phyloP scores from a whole-genome alignment of 106 monocot genomes.

The Dioscorea zingiberensis region DNA sequence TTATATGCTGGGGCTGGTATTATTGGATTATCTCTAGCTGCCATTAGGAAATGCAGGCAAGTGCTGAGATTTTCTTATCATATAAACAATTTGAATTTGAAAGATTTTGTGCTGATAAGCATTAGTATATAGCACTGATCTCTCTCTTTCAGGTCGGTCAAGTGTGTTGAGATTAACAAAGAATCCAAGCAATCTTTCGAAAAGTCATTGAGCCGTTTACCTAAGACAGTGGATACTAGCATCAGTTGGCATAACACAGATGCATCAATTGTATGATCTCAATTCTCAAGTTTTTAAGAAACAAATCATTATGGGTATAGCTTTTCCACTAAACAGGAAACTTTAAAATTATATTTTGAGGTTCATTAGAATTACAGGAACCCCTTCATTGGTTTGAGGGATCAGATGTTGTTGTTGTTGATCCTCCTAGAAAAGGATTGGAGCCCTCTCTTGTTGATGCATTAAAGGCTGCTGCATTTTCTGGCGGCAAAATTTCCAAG shows the following conservation, averaged over 20 bases:
- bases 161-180: conserved; percentile 95
- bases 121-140: not conserved
- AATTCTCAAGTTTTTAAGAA: not conserved
- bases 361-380: conserved; percentile 46
- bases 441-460: conserved; percentile 60
- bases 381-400: conserved; percentile 91
- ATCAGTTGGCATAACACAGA: conserved; percentile 97
- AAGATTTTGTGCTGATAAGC: not conserved
- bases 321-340: no score
- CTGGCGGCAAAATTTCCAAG: conserved; percentile 23
- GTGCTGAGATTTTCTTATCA: conserved; percentile 6
- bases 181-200: conserved; percentile 88
- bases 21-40: conserved; percentile 86
- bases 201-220: conserved; percentile 75
- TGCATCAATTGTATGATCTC: conserved; percentile 69
- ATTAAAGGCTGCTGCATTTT: conserved; percentile 33
- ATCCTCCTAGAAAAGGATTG: conserved; percentile 98
- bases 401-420: conserved; percentile 89
- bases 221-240: conserved; percentile 55
- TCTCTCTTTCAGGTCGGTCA: conserved; percentile 62
- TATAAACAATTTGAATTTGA: not conserved
- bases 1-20: conserved; percentile 89
- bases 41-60: conserved; percentile 88
- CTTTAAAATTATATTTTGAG: not conserved
- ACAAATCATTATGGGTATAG: not conserved